A percentile compares a stretch with the other conserved stretches of the same genome.
Evolutionary conservation across 1,284 basidiomycete genomes (phyloP).

Genomic region (Anthracocystis walkeri): DNA sequence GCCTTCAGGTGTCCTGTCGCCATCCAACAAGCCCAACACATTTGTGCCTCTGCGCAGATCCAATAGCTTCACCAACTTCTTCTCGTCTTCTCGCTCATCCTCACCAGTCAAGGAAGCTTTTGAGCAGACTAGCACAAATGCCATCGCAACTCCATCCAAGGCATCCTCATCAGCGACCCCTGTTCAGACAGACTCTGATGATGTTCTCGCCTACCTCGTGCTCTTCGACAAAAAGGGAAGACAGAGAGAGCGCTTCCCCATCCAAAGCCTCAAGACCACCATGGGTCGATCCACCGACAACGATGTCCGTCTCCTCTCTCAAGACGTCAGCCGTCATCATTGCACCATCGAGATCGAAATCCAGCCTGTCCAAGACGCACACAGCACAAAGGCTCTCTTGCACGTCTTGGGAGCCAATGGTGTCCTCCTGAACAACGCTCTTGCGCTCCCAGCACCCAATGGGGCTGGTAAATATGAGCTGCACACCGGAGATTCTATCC

Average conservation of each 20-base stretch:
- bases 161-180: slow-evolving; percentile 9
- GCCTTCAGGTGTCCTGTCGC: slow-evolving; percentile 20
- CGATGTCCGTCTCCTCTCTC: slow-evolving; percentile 42
- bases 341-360: slow-evolving; percentile 53
- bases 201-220: slow-evolving; percentile 40
- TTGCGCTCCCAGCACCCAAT: slow-evolving; percentile 28
- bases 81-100: slow-evolving; percentile 39
- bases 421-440: slow-evolving; percentile 31
- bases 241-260: slow-evolving; percentile 42
- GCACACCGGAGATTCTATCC: slow-evolving; percentile 34
- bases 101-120: slow-evolving; percentile 26
- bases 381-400: slow-evolving; percentile 30
- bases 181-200: background rate
- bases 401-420: slow-evolving; percentile 44
- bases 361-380: slow-evolving; percentile 8
- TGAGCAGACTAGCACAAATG: slow-evolving; percentile 4
- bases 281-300: slow-evolving; percentile 48
- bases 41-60: slow-evolving; percentile 40
- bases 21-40: slow-evolving; percentile 42
- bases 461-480: slow-evolving; percentile 39
- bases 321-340: slow-evolving; percentile 45
- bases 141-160: slow-evolving; percentile 17
- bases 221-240: slow-evolving; percentile 44
- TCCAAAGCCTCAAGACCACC: slow-evolving; percentile 37
- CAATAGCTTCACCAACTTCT: slow-evolving; percentile 51